Evolutionary conservation across 345 rosid genomes (phyloP), one percentile per base, ranked within the genome.

Genomic region (Gossypium sturtianum): DNA sequence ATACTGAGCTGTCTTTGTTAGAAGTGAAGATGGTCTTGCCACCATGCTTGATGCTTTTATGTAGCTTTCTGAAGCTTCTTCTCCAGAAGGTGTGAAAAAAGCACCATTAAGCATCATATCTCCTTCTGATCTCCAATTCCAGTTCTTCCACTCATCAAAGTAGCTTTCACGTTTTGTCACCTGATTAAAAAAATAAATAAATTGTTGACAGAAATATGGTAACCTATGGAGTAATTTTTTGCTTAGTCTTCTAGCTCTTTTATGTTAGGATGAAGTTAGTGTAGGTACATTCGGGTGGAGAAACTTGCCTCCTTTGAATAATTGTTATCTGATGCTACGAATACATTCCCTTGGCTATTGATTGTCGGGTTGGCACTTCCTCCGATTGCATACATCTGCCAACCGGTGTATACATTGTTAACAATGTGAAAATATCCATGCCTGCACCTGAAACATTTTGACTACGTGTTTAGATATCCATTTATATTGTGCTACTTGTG

Each of bases 361-460:
- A 89, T 90, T 3, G 95, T 90, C 19, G 93, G 95, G 75, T 83
- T 83, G 13, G 95, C 93, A 75, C 93, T 89, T 77, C 93, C 95
- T 41, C 91, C 91, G 62, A 89, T 86, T 17, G 89, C 91, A 80
- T 88, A 89, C 89, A 82, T 87, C 72, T 85, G 77, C 96, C 96
- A 87, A 16, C 85, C 84, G 22, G 72, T 20, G 77, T 90, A 87
- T 43, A 87, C 77, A 57, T 87, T 90, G 68, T 88, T 88, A 58
- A 90, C 89, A 57, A 90, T 83, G 78, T 90, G 93, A 82, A 89
- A 89, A 79, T 83, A 86, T 12, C 96, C 91, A 83, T 86, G 90
- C 64, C 96, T 82, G 70, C 93, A 89, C 80, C 91, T 90, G 87
- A 68, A 81, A 70, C 53, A 66, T 25, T 64, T 41, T 66, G 73